Conservation (phyloP, 768 basidiomycete species). For the Amanita inopinata region DNA sequence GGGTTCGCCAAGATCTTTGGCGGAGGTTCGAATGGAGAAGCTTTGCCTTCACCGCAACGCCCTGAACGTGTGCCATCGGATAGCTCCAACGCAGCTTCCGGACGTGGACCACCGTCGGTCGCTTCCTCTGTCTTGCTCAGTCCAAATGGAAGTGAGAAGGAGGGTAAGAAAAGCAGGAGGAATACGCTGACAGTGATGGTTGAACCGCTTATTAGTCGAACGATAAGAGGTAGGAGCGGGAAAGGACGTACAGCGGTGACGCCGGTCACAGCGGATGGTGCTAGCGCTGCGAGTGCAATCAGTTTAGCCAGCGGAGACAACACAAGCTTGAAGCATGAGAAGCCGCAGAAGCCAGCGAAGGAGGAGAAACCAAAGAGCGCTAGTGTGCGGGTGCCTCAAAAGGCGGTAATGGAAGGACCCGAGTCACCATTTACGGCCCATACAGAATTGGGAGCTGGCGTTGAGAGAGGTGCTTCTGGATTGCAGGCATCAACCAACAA, state of each 20-base stretch:
- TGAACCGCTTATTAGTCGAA: slow-evolving; percentile 53
- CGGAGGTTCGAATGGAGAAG: slow-evolving; percentile 21
- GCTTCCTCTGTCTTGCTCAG: slow-evolving; percentile 20
- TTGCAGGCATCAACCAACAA: slow-evolving; percentile 74
- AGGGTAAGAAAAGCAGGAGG: slow-evolving; percentile 51
- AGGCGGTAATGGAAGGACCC: slow-evolving; percentile 16
- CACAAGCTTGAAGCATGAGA: slow-evolving; percentile 16
- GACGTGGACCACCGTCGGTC: slow-evolving; percentile 11
- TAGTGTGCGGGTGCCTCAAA: slow-evolving; percentile 7
- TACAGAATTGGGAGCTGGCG: slow-evolving; percentile 21
- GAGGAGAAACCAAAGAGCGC: slow-evolving; percentile 15
- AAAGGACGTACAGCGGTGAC: slow-evolving; percentile 26
- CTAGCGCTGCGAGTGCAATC: slow-evolving; percentile 5
- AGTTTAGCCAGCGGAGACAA: not conserved
- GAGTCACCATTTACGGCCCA: slow-evolving; percentile 11
- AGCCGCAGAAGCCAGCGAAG: slow-evolving; percentile 19
- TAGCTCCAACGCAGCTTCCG: slow-evolving; percentile 7
- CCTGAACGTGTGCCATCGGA: slow-evolving; percentile 6
- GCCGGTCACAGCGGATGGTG: slow-evolving; percentile 16
- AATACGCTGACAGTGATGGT: slow-evolving; percentile 87
- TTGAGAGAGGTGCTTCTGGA: slow-evolving; percentile 17
- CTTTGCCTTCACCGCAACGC: slow-evolving; percentile 10
- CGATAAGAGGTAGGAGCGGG: slow-evolving; percentile 31
- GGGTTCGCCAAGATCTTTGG: slow-evolving; percentile 71
- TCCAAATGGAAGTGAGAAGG: slow-evolving; percentile 13